A percentile compares a stretch with the other conserved stretches of the same genome.
phyloP scores from a whole-genome alignment of 441 rosid species.

The Gossypium gossypioides region DNA sequence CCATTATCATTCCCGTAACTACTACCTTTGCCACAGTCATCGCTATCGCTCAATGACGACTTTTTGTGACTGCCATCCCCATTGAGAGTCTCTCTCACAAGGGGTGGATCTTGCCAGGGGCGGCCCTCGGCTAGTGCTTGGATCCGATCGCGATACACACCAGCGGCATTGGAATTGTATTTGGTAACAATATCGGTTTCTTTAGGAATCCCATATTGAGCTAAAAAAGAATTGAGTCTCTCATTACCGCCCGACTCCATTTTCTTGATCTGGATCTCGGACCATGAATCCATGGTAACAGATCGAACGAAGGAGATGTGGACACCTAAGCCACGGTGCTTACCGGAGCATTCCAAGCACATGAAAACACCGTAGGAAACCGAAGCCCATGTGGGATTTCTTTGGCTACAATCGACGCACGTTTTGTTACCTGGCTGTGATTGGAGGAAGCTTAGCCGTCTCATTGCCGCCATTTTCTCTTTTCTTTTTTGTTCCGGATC shows the following conservation, averaged over 20 bases:
- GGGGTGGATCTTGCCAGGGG: slow-evolving; percentile 76
- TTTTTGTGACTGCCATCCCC: slow-evolving; percentile 33
- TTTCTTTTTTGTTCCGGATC: slow-evolving; percentile 16
- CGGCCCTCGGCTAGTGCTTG: slow-evolving; percentile 76
- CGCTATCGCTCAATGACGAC: slow-evolving; percentile 47
- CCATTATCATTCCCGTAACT: slow-evolving; percentile 23
- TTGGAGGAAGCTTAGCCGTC: slow-evolving; percentile 73
- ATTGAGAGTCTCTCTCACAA: slow-evolving; percentile 42
- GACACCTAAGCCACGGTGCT: slow-evolving; percentile 94
- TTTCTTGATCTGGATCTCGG: slow-evolving; percentile 96
- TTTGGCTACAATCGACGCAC: slow-evolving; percentile 87
- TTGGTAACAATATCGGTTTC: slow-evolving; percentile 67
- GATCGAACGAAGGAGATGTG: slow-evolving; percentile 98
- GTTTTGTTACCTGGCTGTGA: slow-evolving; percentile 67
- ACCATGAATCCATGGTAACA: slow-evolving; percentile 97
- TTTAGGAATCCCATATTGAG: slow-evolving; percentile 65
- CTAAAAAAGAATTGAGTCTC: slow-evolving; percentile 57
- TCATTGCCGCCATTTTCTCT: slow-evolving; percentile 57
- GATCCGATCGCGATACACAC: slow-evolving; percentile 73
- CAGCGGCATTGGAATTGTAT: slow-evolving; percentile 76
- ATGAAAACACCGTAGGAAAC: slow-evolving; percentile 91
- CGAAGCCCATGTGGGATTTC: slow-evolving; percentile 95
- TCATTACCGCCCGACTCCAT: slow-evolving; percentile 93
- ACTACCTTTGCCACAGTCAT: slow-evolving; percentile 16
- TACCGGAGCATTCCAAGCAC: slow-evolving; percentile 97